Evolutionary conservation across 1,139 yeast species (phyloP).

Genomic region (Candida neerlandica): DNA sequence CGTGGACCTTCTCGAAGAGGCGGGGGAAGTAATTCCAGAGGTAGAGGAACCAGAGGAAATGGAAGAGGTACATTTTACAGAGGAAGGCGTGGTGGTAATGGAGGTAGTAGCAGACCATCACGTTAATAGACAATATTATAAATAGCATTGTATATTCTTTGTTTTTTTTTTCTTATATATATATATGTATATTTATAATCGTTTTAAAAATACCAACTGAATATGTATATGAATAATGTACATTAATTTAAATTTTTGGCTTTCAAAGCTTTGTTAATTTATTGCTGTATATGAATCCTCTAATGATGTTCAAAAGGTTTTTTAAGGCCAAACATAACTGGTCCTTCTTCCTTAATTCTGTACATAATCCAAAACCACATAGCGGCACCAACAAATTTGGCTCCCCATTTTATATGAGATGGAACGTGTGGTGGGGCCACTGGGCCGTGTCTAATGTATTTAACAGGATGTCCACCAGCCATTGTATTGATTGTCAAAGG

Average conservation of each 20-base stretch:
- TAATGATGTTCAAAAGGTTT: conserved; percentile 45
- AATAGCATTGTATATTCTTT: conserved; percentile 1
- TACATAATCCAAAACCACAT: conserved; percentile 89
- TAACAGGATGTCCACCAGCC: conserved; percentile 49
- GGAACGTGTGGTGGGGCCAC: conserved; percentile 59
- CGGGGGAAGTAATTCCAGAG: conserved; percentile 11
- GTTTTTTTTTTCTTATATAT: neutral
- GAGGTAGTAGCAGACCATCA: conserved; percentile 4
- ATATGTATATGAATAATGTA: conserved; percentile 3
- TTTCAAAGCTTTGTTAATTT: neutral
- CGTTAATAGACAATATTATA: neutral
- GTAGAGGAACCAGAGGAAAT: conserved; percentile 16
- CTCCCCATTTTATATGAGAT: conserved; percentile 55
- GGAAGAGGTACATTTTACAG: conserved; percentile 5
- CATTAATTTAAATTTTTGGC: neutral
- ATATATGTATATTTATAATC: no score
- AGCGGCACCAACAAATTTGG: conserved; percentile 73
- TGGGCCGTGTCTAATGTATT: conserved; percentile 56
- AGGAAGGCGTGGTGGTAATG: conserved; percentile 6
- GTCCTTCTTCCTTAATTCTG: conserved; percentile 73
- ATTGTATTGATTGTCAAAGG: conserved; percentile 16
- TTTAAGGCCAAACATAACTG: conserved; percentile 55
- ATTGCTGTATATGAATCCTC: neutral
- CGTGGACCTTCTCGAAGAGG: conserved; percentile 15
- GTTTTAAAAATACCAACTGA: neutral